phyloP scores from a whole-genome alignment of 2,329 filamentous ascomycete genomes.

The Penicillium glabrum region DNA sequence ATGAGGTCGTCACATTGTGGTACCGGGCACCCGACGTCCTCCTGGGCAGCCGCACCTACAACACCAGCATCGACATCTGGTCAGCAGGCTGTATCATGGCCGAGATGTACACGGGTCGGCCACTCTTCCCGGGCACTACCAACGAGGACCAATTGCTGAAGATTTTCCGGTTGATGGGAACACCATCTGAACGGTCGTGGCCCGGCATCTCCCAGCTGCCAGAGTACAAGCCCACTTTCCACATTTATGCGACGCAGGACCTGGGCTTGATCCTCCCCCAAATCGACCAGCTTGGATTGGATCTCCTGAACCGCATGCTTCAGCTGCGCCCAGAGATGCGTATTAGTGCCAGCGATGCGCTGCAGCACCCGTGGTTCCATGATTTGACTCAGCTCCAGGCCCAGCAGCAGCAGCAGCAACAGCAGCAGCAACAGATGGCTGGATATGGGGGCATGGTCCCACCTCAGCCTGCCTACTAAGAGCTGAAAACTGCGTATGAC shows the following conservation, averaged over 20 bases:
- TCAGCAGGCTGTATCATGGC: constrained; percentile 99
- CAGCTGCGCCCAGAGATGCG: constrained; percentile 89
- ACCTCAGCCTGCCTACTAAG: constrained; percentile 36
- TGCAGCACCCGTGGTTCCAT: constrained; percentile 91
- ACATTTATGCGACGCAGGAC: constrained; percentile 91
- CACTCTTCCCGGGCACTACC: constrained; percentile 93
- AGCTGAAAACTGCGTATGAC: constrained; percentile 18
- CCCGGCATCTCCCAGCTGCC: constrained; percentile 91
- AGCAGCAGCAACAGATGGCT: constrained; percentile 35
- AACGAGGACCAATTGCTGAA: constrained; percentile 97
- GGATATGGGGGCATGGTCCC: constrained; percentile 41
- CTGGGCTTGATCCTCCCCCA: constrained; percentile 82
- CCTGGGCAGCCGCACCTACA: constrained; percentile 91
- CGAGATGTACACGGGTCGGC: constrained; percentile 96
- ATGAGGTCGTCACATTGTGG: constrained; percentile 97
- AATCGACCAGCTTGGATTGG: constrained; percentile 83
- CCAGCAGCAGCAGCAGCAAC: constrained; percentile 45
- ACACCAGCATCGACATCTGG: constrained; percentile 99
- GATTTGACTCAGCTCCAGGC: constrained; percentile 58
- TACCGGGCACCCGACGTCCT: constrained; percentile 96
- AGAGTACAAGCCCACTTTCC: constrained; percentile 96
- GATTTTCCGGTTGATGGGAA: constrained; percentile 98
- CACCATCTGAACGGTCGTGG: constrained; percentile 92
- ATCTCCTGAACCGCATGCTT: constrained; percentile 85
- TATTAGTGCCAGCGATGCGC: constrained; percentile 80